Base-by-base conservation (phyloP, 208 protist species). In the Novymonas esmeraldas region DNA sequence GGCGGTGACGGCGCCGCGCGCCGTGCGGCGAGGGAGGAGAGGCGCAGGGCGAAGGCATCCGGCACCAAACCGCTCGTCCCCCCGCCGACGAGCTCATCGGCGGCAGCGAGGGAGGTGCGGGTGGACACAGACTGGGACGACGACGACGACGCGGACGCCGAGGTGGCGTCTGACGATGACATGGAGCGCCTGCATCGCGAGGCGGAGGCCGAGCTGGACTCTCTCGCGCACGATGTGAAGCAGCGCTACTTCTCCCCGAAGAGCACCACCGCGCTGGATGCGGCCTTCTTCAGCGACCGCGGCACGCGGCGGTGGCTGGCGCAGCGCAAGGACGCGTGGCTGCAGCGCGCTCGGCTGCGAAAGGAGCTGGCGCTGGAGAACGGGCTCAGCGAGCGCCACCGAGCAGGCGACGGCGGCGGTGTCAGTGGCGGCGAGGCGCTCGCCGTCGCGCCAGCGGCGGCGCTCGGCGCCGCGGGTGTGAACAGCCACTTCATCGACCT, bases 401-500 rank as follows among this genome's bases (percentile, higher is more conserved):
- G 18, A 16, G 34, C 36, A 6, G 52, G 34, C 18, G 42, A 65
- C 10, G 28, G 11, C 3, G 58, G 42, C 28, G 55, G 29, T 26
- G 26, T n/a, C n/a, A n/a, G n/a, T n/a, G 28, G 11, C 3, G 58
- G 42, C 28, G 55, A 22, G 14, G 26, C 14, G 20, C 36, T 3
- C 10, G 1, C 41, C 16, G 22, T 9, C 28, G 55, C 39, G 3
- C 34, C 36, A 7, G 60, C 20, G 33, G 4, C 16, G n/a, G n/a
- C 36, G 51, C 6, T 24, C 42, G 55, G 22, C 29, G 38, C 28
- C 31, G 33, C 59, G 13, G 33, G 59, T 6, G n/a, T 83, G 34
- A 79, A 75, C 63, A 80, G 71, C 45, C 87, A 89, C 64, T 90
- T 95, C 64, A 90, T 97, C 59, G 89, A 97, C 64, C 41, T 93